Evolutionary conservation across 73 alveolate genomes (phyloP).

Genomic region (Paraurostyla sp.): DNA sequence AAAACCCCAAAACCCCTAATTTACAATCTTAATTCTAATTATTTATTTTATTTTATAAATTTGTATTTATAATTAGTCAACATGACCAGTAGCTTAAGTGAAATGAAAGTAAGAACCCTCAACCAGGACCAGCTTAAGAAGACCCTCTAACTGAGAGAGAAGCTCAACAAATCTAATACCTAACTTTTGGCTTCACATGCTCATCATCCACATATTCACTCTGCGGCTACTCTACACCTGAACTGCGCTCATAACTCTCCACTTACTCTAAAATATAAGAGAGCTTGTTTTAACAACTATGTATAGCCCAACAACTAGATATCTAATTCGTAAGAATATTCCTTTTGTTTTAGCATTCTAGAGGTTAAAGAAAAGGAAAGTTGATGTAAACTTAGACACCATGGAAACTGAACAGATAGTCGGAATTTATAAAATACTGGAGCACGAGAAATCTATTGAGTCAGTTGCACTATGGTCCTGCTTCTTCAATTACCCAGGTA

Average conservation of each 20-base stretch:
- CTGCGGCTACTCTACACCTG: neutral
- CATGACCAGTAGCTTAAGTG: constrained; percentile 27
- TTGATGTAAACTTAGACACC: constrained; percentile 8
- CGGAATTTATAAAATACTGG: constrained; percentile 17
- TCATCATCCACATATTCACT: neutral
- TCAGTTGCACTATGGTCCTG: constrained; percentile 36
- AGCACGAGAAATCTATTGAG: neutral
- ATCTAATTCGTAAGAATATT: constrained; percentile 17
- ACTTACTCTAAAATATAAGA: neutral
- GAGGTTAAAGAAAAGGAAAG: constrained; percentile 35
- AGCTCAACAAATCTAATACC: neutral
- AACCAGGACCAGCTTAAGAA: constrained; percentile 37
- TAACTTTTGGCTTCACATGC: neutral
- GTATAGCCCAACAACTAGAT: constrained; percentile 4
- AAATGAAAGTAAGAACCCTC: constrained; percentile 6
- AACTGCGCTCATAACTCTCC: neutral
- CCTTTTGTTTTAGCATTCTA: neutral
- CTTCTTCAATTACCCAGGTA: constrained; percentile 37
- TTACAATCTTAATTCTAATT: no score
- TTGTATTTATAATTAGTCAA: neutral
- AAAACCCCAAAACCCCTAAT: no score
- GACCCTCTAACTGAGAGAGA: neutral
- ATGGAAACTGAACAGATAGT: constrained; percentile 51
- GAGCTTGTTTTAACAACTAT: constrained; percentile 1
- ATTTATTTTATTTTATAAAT: neutral